Percentiles rank a stretch among this genome's conserved stretches.
Conservation (phyloP, 345 rosid genomes). For the Eutrema japonicum region DNA sequence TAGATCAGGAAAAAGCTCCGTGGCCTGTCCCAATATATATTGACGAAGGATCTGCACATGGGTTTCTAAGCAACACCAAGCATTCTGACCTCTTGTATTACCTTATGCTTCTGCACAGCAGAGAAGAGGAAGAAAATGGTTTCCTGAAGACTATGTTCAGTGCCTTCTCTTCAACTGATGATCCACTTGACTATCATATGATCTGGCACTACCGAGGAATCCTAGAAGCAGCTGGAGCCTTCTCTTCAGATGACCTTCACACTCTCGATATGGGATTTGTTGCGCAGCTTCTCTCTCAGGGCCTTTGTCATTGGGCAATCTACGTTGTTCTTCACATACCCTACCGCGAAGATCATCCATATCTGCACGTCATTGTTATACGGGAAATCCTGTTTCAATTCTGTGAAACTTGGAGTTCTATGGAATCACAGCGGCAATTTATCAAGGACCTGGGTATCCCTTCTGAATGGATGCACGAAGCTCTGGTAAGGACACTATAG, state of each 20-base stretch:
- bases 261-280: slow-evolving; percentile 90
- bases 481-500: slow-evolving; percentile 61
- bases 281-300: slow-evolving; percentile 81
- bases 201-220: slow-evolving; percentile 92
- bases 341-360: slow-evolving; percentile 67
- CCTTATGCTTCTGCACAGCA: slow-evolving; percentile 94
- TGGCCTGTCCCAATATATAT: slow-evolving; percentile 78
- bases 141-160: slow-evolving; percentile 84
- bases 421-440: slow-evolving; percentile 72
- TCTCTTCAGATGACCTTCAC: slow-evolving; percentile 82
- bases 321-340: slow-evolving; percentile 93
- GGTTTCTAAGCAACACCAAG: slow-evolving; percentile 48
- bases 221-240: slow-evolving; percentile 77
- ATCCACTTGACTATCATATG: slow-evolving; percentile 99
- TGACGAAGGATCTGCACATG: slow-evolving; percentile 80
- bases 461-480: slow-evolving; percentile 87
- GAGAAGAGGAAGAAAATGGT: slow-evolving; percentile 59
- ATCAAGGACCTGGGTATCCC: slow-evolving; percentile 83
- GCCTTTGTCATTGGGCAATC: slow-evolving; percentile 94
- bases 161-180: slow-evolving; percentile 82
- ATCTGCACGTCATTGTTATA: slow-evolving; percentile 69
- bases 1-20: slow-evolving; percentile 74
- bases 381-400: slow-evolving; percentile 88
- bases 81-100: slow-evolving; percentile 83
- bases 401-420: slow-evolving; percentile 87